Conservation (phyloP, 805 yeast species). For the Candida krabiensis region DNA sequence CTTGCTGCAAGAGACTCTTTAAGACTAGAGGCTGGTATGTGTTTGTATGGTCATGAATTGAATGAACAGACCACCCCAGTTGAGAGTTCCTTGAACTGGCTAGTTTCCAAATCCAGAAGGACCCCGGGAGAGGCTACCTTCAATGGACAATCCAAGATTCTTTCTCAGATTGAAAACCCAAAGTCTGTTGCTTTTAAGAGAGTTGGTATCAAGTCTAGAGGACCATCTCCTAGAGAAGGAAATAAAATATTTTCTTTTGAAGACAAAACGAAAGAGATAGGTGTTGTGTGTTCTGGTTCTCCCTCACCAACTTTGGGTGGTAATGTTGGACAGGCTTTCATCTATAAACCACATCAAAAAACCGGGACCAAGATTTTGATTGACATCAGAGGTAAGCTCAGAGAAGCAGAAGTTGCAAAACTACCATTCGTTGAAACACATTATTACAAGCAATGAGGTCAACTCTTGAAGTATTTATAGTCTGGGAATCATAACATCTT, state of each 20-base stretch:
- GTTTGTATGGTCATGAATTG: constrained; percentile 92
- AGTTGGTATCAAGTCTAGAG: constrained; percentile 72
- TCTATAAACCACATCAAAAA: constrained; percentile 69
- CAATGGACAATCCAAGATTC: constrained; percentile 74
- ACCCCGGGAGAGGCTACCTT: constrained; percentile 46
- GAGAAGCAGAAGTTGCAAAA: constrained; percentile 73
- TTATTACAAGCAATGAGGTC: too few relatives aligned
- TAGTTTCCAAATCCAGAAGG: constrained; percentile 80
- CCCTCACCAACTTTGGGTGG: constrained; percentile 61
- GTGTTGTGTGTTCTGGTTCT: constrained; percentile 59
- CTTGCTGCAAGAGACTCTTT: constrained; percentile 97
- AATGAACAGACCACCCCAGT: constrained; percentile 79
- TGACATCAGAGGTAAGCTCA: constrained; percentile 79
- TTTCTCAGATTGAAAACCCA: constrained; percentile 63
- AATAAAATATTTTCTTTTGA: constrained; percentile 57
- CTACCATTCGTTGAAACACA: constrained; percentile 81
- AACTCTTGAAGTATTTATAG: too few relatives aligned
- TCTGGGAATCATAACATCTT: constrained; percentile 24
- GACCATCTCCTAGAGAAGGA: constrained; percentile 93
- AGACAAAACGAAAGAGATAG: constrained; percentile 52
- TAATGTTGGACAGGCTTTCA: constrained; percentile 90
- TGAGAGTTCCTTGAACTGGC: constrained; percentile 88
- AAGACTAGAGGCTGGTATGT: constrained; percentile 97
- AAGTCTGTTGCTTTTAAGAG: constrained; percentile 62
- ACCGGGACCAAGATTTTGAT: constrained; percentile 70